Percentiles rank a stretch among this genome's conserved stretches.
Evolutionary conservation across 129 eudicot genomes (phyloP).

Genomic region (Flaveria trinervia): DNA sequence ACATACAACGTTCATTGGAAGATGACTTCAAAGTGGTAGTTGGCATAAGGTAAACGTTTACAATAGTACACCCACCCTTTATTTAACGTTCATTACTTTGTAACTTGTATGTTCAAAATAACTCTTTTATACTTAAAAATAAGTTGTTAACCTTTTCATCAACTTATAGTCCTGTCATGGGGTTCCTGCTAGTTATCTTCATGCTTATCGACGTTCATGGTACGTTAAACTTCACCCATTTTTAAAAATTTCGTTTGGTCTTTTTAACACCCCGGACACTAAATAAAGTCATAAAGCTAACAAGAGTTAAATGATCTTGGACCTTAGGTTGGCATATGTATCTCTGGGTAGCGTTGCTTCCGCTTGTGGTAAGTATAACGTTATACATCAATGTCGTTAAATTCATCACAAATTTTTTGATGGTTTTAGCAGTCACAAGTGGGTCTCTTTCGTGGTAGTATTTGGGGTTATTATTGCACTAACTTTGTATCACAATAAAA

Average conservation of each 20-base stretch:
- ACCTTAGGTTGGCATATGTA: constrained; percentile 52
- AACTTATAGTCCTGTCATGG: constrained; percentile 50
- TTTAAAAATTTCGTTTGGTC: not conserved
- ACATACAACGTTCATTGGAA: constrained; percentile 54
- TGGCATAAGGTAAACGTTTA: constrained; percentile 49
- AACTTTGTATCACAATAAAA: not conserved
- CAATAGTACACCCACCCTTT: not conserved
- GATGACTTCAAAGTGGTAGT: constrained; percentile 61
- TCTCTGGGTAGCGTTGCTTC: constrained; percentile 48
- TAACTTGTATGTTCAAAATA: not conserved
- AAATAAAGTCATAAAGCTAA: not conserved
- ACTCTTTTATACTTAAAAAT: not conserved
- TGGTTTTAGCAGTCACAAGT: not conserved
- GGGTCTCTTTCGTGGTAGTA: not conserved
- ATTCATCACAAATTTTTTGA: not conserved
- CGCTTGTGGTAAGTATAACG: constrained; percentile 38
- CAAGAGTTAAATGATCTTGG: not conserved
- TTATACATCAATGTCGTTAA: not conserved
- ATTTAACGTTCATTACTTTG: not conserved
- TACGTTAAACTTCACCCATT: constrained; percentile 7
- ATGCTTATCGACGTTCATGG: constrained; percentile 53
- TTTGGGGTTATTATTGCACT: not conserved
- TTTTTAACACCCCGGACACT: not conserved
- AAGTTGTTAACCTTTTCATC: constrained; percentile 1
- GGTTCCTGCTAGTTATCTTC: constrained; percentile 52